Conservation (phyloP, 306 rosid genomes). For the Neltuma alba region DNA sequence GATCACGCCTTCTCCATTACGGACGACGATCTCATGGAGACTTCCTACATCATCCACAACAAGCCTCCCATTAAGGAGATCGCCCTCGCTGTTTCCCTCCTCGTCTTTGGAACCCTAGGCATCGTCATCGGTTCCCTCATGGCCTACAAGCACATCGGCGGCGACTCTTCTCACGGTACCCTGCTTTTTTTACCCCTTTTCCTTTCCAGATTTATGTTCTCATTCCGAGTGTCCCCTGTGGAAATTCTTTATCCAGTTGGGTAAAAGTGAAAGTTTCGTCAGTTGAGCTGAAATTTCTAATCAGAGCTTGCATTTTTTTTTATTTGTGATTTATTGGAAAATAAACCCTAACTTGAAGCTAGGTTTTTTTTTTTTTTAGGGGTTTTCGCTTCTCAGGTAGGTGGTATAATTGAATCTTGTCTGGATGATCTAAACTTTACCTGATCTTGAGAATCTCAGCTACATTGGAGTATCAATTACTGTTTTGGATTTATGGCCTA, state of each 20-base stretch:
- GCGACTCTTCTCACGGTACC: conserved; percentile 91
- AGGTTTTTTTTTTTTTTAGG: neutral
- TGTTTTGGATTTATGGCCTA: neutral
- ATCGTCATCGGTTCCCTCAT: conserved; percentile 78
- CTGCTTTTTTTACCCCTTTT: neutral
- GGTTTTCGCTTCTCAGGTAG: neutral
- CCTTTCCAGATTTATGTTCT: neutral
- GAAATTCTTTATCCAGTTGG: neutral
- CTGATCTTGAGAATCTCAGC: neutral
- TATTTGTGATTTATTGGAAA: neutral
- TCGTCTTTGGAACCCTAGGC: conserved; percentile 78
- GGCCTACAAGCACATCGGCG: conserved; percentile 90
- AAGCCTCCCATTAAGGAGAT: conserved; percentile 94
- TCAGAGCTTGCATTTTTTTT: neutral
- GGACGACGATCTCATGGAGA: conserved; percentile 90
- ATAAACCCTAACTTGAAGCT: neutral
- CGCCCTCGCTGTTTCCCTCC: conserved; percentile 89
- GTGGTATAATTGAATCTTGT: neutral
- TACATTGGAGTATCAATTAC: neutral
- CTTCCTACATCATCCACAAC: conserved; percentile 79
- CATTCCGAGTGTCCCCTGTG: neutral
- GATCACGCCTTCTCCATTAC: conserved; percentile 97
- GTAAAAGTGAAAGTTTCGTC: neutral
- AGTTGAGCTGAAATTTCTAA: neutral
- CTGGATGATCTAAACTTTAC: neutral